phyloP scores from a whole-genome alignment of 164 flowering plant genomes.

The Taxillus chinensis region DNA sequence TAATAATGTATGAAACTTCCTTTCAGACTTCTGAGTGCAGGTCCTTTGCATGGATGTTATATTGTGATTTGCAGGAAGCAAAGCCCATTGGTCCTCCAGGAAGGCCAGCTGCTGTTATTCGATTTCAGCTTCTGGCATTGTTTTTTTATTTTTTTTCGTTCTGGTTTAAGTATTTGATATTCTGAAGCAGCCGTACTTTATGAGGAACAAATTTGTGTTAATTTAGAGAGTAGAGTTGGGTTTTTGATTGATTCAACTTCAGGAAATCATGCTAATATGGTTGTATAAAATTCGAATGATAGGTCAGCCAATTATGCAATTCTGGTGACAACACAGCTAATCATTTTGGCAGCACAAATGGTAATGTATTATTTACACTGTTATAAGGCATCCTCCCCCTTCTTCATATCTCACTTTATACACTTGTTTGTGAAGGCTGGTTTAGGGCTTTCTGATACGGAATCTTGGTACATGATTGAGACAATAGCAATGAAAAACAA shows the following conservation, averaged over 20 bases:
- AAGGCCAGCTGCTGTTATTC: neutral
- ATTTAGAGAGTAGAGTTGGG: too few species aligned
- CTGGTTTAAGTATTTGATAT: too few species aligned
- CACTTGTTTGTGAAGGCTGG: conserved; percentile 56
- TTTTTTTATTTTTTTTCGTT: too few species aligned
- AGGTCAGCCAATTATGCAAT: conserved; percentile 79
- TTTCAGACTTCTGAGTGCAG: too few species aligned
- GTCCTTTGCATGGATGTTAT: too few species aligned
- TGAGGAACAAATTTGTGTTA: too few species aligned
- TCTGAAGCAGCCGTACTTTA: too few species aligned
- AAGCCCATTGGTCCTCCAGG: too few species aligned
- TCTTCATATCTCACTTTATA: conserved; percentile 3
- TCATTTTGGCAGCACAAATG: conserved; percentile 85
- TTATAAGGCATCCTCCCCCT: neutral
- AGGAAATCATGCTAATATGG: too few species aligned
- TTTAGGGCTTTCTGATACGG: conserved; percentile 81
- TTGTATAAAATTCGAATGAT: conserved; percentile 2
- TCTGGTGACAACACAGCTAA: conserved; percentile 66
- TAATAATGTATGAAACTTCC: too few species aligned
- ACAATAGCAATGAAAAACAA: conserved; percentile 85
- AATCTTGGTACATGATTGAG: conserved; percentile 93
- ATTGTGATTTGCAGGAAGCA: too few species aligned
- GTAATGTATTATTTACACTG: conserved; percentile 26
- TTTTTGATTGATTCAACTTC: too few species aligned
- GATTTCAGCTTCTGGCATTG: neutral